phyloP scores from a whole-genome alignment of 768 basidiomycete genomes.

The Lentinula sp. region DNA sequence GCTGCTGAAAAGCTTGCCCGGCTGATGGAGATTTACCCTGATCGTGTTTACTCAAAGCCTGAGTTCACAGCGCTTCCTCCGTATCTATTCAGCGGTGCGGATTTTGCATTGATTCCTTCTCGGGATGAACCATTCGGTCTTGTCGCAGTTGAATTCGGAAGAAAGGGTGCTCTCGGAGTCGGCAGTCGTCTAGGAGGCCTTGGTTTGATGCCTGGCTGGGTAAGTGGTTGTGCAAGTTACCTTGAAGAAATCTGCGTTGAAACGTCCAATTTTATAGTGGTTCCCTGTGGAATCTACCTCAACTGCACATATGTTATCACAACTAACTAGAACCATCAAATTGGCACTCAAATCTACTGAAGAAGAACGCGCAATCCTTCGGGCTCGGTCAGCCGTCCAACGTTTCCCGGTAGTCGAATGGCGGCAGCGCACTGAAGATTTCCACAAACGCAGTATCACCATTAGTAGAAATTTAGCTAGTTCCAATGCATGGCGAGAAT shows the following conservation, averaged over 20 bases:
- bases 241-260: neutral
- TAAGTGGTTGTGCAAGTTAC: slow-evolving; percentile 30
- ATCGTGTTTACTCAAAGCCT: slow-evolving; percentile 90
- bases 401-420: slow-evolving; percentile 98
- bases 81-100: slow-evolving; percentile 90
- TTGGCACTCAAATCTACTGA: slow-evolving; percentile 87
- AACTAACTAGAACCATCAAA: slow-evolving; percentile 92
- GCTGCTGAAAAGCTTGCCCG: slow-evolving; percentile 92
- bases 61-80: slow-evolving; percentile 94
- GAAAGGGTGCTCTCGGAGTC: slow-evolving; percentile 95
- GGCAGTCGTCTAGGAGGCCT: slow-evolving; percentile 92
- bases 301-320: slow-evolving; percentile 92
- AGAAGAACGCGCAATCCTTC: slow-evolving; percentile 88
- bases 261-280: slow-evolving; percentile 50
- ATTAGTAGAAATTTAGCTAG: slow-evolving; percentile 66
- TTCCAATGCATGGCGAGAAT: slow-evolving; percentile 69
- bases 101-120: slow-evolving; percentile 93
- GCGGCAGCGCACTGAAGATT: slow-evolving; percentile 94
- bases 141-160: slow-evolving; percentile 93
- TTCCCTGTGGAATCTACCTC: slow-evolving; percentile 95
- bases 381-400: slow-evolving; percentile 92
- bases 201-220: slow-evolving; percentile 98
- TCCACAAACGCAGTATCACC: slow-evolving; percentile 81
- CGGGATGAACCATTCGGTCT: slow-evolving; percentile 96
- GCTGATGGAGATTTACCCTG: slow-evolving; percentile 93